Conservation (phyloP, 2,329 filamentous ascomycete species). For the Fusarium sp. region DNA sequence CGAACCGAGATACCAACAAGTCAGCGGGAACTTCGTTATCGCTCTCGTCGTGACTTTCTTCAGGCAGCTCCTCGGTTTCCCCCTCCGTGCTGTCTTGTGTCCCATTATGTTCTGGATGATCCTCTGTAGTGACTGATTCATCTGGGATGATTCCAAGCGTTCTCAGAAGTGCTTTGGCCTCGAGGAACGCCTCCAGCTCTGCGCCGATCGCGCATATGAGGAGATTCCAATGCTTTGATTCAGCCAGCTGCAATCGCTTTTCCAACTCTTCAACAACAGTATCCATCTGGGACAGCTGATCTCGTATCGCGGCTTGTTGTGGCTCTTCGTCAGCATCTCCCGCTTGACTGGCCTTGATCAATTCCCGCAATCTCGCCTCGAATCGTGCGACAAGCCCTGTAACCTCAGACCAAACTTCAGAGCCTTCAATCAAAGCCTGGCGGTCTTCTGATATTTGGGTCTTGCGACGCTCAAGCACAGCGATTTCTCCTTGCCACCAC, state of each 20-base stretch:
- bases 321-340: constrained; percentile 47
- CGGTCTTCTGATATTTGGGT: constrained; percentile 68
- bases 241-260: constrained; percentile 61
- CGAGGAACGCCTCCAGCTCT: constrained; percentile 72
- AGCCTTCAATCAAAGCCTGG: constrained; percentile 73
- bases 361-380: constrained; percentile 67
- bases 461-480: constrained; percentile 63
- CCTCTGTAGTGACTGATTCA: constrained; percentile 4
- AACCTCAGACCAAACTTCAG: constrained; percentile 71
- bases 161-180: constrained; percentile 66
- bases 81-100: background rate
- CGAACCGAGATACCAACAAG: constrained; percentile 48
- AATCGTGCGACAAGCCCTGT: constrained; percentile 69
- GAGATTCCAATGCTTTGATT: constrained; percentile 75
- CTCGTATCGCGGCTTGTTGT: constrained; percentile 52
- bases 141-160: constrained; percentile 23
- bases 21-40: constrained; percentile 56
- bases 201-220: constrained; percentile 80
- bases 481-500: constrained; percentile 74
- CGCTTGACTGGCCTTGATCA: constrained; percentile 54
- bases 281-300: constrained; percentile 65
- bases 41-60: constrained; percentile 43
- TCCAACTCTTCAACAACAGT: constrained; percentile 65
- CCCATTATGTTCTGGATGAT: background rate
- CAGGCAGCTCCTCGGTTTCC: background rate